A percentile compares a stretch with the other conserved stretches of the same genome.
Evolutionary conservation across 805 yeast species (phyloP).

Genomic region (Hanseniaspora clermontiae): DNA sequence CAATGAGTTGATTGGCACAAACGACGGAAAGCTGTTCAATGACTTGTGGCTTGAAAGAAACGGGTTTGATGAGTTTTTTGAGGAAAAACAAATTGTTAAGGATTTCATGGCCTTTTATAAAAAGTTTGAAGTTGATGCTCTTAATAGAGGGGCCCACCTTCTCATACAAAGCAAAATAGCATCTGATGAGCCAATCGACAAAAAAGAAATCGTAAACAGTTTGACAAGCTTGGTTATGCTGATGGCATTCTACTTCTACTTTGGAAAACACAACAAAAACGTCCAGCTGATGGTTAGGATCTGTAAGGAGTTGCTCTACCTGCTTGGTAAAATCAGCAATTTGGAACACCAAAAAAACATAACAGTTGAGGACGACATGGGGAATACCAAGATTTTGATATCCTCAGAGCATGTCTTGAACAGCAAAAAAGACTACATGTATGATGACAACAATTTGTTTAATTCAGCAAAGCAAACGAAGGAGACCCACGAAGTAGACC

Average conservation of each 20-base stretch:
- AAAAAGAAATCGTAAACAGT: not conserved
- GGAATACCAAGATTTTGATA: not conserved
- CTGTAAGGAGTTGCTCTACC: not conserved
- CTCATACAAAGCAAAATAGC: not conserved
- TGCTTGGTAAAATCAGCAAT: not conserved
- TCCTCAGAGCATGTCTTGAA: not conserved
- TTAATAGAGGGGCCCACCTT: not conserved
- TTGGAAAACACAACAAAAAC: conserved; percentile 9
- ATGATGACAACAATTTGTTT: not conserved
- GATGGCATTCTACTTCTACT: not conserved
- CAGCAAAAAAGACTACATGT: not conserved
- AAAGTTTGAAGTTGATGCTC: not conserved
- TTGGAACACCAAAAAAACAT: not conserved
- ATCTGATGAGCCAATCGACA: not conserved
- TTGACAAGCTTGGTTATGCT: not conserved
- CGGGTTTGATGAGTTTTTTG: conserved; percentile 4
- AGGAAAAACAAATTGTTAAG: not conserved
- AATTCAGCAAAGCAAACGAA: not conserved
- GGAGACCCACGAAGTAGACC: not conserved
- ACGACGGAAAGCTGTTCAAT: not conserved
- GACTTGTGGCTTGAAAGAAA: not conserved
- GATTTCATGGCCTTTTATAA: not conserved
- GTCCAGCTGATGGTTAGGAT: not conserved
- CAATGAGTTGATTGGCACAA: not conserved
- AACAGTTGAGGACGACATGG: no score